A percentile compares a stretch with the other conserved stretches of the same genome.
Evolutionary conservation across 495 filamentous ascomycete species (phyloP).

Genomic region (Neurospora sp.): DNA sequence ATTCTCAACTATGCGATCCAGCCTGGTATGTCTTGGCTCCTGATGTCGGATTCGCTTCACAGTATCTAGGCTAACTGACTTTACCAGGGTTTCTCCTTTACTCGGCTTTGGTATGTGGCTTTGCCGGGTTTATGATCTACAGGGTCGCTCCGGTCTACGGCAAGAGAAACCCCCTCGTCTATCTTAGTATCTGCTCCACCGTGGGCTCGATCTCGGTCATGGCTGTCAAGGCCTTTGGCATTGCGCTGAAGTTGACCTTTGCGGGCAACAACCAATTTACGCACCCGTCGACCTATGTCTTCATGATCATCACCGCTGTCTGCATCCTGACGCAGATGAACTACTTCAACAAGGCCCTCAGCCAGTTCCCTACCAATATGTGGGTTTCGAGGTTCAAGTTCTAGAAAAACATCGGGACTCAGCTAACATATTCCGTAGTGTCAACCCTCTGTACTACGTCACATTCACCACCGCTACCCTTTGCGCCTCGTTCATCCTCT

Average conservation of each 20-base stretch:
- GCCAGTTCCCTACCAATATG: conserved; percentile 95
- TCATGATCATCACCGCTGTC: conserved; percentile 80
- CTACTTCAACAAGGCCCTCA: conserved; percentile 98
- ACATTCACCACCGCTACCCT: conserved; percentile 97
- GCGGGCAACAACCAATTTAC: conserved; percentile 87
- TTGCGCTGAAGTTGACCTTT: conserved; percentile 88
- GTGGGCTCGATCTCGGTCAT: conserved; percentile 96
- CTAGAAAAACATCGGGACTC: conserved; percentile 13
- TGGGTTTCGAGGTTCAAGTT: conserved; percentile 25
- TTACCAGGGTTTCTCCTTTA: conserved; percentile 75
- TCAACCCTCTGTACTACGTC: conserved; percentile 97
- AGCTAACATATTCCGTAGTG: conserved; percentile 47
- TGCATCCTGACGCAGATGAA: conserved; percentile 99
- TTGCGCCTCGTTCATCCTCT: conserved; percentile 93
- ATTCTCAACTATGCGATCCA: conserved; percentile 81
- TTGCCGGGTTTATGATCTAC: conserved; percentile 92
- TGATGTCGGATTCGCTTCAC: background rate
- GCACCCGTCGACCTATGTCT: conserved; percentile 91
- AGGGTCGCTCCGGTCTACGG: conserved; percentile 78
- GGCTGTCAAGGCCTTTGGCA: conserved; percentile 96
- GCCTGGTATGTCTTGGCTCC: conserved; percentile 51
- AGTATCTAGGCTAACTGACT: conserved; percentile 16
- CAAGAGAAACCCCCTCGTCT: conserved; percentile 90
- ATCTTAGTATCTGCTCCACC: conserved; percentile 92
- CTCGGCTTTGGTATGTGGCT: conserved; percentile 61